Conservation (phyloP, 306 rosid species). For the Adenanthera pavonina region DNA sequence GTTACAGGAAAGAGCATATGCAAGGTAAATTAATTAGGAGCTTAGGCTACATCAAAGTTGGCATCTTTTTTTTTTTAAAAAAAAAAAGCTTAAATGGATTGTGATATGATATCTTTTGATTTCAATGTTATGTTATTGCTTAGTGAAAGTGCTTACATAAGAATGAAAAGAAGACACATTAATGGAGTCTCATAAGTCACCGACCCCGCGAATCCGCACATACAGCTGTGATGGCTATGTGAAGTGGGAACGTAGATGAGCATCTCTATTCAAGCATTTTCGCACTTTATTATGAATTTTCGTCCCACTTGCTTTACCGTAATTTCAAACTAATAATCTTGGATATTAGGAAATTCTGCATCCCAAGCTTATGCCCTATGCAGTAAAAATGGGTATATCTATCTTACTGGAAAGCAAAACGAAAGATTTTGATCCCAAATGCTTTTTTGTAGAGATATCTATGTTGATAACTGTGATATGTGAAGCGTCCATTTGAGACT, state of each 20-base stretch:
- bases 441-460: not conserved
- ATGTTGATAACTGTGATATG: not conserved
- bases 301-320: slow-evolving; percentile 10
- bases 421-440: not conserved
- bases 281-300: not conserved
- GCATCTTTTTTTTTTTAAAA: slow-evolving; percentile 17
- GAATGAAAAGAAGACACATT: slow-evolving; percentile 1
- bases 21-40: not conserved
- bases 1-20: slow-evolving; percentile 62
- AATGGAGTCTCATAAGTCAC: not conserved
- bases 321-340: not conserved
- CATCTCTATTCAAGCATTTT: slow-evolving; percentile 1
- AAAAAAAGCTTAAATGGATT: not conserved
- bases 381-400: not conserved
- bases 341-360: not conserved
- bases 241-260: not conserved
- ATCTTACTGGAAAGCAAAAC: not conserved
- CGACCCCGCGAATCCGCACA: slow-evolving; percentile 1
- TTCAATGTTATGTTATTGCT: not conserved
- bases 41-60: slow-evolving; percentile 17
- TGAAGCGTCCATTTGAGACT: not conserved
- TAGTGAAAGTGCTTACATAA: not conserved
- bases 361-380: not conserved
- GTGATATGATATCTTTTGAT: not conserved
- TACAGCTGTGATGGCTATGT: slow-evolving; percentile 4